Conservation (phyloP, 140 eudicot genomes). For the Ambrosia hybrid region DNA sequence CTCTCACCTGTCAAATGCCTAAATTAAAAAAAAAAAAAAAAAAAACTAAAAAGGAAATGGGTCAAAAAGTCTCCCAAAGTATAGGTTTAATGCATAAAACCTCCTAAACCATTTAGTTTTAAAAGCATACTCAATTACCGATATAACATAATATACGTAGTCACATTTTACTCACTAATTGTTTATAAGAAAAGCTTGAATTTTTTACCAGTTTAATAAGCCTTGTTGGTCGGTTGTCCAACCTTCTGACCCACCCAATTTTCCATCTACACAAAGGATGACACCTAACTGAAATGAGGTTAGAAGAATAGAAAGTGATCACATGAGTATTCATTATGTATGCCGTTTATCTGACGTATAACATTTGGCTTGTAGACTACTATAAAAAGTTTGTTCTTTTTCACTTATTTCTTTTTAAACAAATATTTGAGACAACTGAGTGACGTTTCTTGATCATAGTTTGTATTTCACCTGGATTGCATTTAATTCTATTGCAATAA, state of each 20-base stretch:
- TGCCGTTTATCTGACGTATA: neutral
- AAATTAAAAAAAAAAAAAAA: too few species aligned
- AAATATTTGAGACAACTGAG: neutral
- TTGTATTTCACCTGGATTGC: slow-evolving; percentile 12
- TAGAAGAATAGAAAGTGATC: slow-evolving; percentile 14
- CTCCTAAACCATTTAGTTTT: neutral
- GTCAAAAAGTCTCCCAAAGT: slow-evolving; percentile 5
- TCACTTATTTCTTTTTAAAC: neutral
- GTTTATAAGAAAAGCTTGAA: too few species aligned
- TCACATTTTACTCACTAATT: too few species aligned
- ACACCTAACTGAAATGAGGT: slow-evolving; percentile 12
- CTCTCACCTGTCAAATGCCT: neutral
- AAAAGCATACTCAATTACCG: neutral
- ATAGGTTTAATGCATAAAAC: slow-evolving; percentile 2
- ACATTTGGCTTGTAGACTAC: slow-evolving; percentile 6
- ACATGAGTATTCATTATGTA: neutral
- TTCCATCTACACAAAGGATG: slow-evolving; percentile 9
- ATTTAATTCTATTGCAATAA: slow-evolving; percentile 8
- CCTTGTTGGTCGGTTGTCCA: neutral
- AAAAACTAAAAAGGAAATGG: neutral
- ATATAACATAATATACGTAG: neutral
- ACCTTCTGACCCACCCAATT: neutral
- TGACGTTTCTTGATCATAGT: slow-evolving; percentile 9
- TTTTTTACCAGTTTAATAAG: too few species aligned
- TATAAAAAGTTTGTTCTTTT: neutral